Evolutionary conservation across 208 protist genomes (phyloP).

Genomic region (Polymyxa betae): DNA sequence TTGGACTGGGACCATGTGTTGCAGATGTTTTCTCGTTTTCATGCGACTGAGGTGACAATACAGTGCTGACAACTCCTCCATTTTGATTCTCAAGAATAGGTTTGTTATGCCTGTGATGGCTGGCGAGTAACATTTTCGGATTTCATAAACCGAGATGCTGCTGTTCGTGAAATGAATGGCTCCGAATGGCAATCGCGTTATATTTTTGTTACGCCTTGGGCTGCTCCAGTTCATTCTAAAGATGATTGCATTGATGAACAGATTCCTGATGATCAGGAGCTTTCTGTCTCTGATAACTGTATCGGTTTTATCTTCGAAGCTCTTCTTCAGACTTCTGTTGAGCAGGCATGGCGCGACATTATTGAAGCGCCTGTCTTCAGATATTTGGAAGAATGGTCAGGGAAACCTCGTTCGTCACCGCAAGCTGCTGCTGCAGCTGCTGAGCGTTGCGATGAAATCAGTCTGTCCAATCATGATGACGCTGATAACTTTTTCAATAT

Average conservation of each 20-base stretch:
- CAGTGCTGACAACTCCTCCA: background rate
- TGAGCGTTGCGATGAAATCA: background rate
- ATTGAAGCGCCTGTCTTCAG: constrained; percentile 18
- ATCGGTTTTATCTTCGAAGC: constrained; percentile 4
- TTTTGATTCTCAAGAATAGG: background rate
- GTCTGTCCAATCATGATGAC: too few species aligned
- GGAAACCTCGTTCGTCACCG: background rate
- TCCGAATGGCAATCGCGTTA: background rate
- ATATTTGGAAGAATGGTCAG: constrained; percentile 24
- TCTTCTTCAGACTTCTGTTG: background rate
- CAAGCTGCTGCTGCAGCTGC: background rate
- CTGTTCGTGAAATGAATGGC: background rate
- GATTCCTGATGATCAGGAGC: background rate
- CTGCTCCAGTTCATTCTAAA: background rate
- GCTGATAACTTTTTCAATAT: too few species aligned
- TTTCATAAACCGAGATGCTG: background rate
- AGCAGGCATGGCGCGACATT: constrained; percentile 40
- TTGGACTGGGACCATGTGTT: background rate
- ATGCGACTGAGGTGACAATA: background rate
- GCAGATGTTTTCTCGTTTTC: background rate
- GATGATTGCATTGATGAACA: background rate
- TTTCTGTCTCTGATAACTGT: background rate
- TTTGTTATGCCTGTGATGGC: constrained; percentile 35
- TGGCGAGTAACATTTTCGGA: constrained; percentile 8
- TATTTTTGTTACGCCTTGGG: constrained; percentile 35